Percentiles rank a stretch among this genome's conserved stretches.
Evolutionary conservation across 805 yeast species (phyloP).

Genomic region (Saccharomyces mikatae): DNA sequence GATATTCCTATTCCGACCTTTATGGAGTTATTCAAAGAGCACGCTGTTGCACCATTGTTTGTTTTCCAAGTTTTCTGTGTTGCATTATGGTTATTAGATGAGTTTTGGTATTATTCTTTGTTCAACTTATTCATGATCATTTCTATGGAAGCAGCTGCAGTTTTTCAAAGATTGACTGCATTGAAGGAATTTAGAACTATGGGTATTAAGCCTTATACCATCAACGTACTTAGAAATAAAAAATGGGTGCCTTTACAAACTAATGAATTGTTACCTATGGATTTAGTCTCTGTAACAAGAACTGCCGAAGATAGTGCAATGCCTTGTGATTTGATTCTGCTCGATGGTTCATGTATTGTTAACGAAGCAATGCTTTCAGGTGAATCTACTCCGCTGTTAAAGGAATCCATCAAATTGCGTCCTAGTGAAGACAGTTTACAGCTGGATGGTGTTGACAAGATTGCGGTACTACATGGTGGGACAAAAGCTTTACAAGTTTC

Average conservation of each 20-base stretch:
- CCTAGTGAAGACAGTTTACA: conserved; percentile 62
- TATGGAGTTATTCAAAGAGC: conserved; percentile 85
- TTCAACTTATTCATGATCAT: conserved; percentile 88
- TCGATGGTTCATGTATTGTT: conserved; percentile 89
- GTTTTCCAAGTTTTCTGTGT: conserved; percentile 95
- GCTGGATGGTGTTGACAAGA: conserved; percentile 79
- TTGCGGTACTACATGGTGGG: conserved; percentile 88
- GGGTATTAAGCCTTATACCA: conserved; percentile 88
- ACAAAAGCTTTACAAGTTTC: conserved; percentile 92
- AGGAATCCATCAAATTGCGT: conserved; percentile 82
- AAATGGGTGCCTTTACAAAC: conserved; percentile 67
- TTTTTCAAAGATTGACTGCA: conserved; percentile 89
- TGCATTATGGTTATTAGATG: conserved; percentile 92
- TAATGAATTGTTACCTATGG: conserved; percentile 81
- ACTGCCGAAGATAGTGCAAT: conserved; percentile 85
- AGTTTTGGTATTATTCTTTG: conserved; percentile 90
- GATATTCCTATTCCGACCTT: conserved; percentile 95
- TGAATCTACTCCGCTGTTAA: conserved; percentile 92
- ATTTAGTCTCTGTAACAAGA: conserved; percentile 77
- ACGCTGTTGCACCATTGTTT: conserved; percentile 96
- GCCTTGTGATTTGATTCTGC: conserved; percentile 83
- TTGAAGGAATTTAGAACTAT: conserved; percentile 92
- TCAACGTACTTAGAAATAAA: conserved; percentile 62
- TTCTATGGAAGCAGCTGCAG: conserved; percentile 88
- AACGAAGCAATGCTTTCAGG: conserved; percentile 99